These are phyloP conservation scores for Suillus subluteus DNA, from an alignment of 768 basidiomycete genomes.

Conservation along the genomic window DNA sequence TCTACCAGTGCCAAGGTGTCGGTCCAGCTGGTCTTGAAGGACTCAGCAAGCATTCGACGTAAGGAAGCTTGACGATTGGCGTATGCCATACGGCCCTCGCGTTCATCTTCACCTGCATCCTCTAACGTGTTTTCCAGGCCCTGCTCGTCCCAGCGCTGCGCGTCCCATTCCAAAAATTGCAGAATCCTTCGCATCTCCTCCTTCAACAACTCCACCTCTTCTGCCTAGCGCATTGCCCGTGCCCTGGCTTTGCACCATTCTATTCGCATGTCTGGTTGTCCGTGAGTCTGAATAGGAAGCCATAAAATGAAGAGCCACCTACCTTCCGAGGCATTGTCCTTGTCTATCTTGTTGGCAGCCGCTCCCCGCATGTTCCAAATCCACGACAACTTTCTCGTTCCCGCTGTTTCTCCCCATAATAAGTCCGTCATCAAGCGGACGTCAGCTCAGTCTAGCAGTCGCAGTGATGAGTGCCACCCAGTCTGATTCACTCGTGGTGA, in stretches of 20 bases:
- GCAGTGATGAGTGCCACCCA: neutral
- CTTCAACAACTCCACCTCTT: neutral
- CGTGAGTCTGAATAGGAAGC: neutral
- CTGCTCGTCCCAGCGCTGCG: neutral
- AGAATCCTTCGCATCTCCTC: neutral
- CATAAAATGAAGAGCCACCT: neutral
- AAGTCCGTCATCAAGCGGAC: conserved; percentile 7
- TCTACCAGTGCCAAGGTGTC: neutral
- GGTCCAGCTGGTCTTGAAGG: neutral
- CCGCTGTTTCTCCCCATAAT: conserved; percentile 10
- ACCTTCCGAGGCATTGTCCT: neutral
- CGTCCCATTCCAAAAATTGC: neutral
- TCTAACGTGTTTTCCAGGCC: neutral
- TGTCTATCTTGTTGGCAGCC: neutral
- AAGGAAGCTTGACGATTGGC: neutral
- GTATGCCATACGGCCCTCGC: neutral
- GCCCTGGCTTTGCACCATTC: neutral
- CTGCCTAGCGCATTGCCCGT: neutral
- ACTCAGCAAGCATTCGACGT: neutral
- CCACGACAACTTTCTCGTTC: conserved; percentile 14
- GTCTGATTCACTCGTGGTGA: neutral
- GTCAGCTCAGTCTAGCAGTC: conserved; percentile 1
- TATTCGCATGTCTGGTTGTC: neutral
- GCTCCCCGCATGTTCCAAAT: conserved; percentile 14
- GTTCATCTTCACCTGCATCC: neutral